Evolutionary conservation across 805 yeast genomes (phyloP).

Genomic region (Hemisphaericaspora nanyangensis): DNA sequence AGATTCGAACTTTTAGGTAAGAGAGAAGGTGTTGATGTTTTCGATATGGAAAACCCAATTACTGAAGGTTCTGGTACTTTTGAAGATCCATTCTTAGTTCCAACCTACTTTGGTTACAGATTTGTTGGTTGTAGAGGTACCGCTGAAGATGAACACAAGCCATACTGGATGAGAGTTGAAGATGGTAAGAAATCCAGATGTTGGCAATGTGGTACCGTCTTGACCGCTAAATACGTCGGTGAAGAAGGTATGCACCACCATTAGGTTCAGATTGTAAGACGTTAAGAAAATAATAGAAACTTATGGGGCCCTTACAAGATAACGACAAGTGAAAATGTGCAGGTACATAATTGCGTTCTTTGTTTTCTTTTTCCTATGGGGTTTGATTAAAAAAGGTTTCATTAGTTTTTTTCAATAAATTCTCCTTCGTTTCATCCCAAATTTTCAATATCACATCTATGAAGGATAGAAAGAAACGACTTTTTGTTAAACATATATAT

Average conservation of each 20-base stretch:
- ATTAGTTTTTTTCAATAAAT: too few relatives aligned
- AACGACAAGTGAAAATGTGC: not conserved
- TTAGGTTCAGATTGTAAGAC: slow-evolving; percentile 9
- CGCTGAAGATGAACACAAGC: slow-evolving; percentile 88
- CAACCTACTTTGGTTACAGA: slow-evolving; percentile 88
- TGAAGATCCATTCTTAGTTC: slow-evolving; percentile 82
- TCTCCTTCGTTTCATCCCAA: not conserved
- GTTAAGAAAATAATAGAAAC: not conserved
- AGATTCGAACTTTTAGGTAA: slow-evolving; percentile 93
- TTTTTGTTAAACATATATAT: not conserved
- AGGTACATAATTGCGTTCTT: too few relatives aligned
- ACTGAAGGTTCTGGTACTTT: slow-evolving; percentile 88
- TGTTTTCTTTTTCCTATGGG: too few relatives aligned
- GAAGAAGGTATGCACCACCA: slow-evolving; percentile 64
- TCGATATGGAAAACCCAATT: slow-evolving; percentile 85
- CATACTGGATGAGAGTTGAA: slow-evolving; percentile 90
- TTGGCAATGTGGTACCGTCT: slow-evolving; percentile 98
- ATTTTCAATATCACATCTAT: not conserved
- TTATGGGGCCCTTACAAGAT: not conserved
- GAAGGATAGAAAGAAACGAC: not conserved
- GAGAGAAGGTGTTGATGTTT: slow-evolving; percentile 91
- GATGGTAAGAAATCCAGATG: slow-evolving; percentile 84
- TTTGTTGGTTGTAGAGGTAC: slow-evolving; percentile 97
- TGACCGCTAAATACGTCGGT: slow-evolving; percentile 84
- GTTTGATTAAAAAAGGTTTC: too few relatives aligned